Evolutionary conservation across 495 filamentous ascomycete genomes (phyloP), one percentile per base, ranked within the genome.

Genomic region (Tirmania nivea): DNA sequence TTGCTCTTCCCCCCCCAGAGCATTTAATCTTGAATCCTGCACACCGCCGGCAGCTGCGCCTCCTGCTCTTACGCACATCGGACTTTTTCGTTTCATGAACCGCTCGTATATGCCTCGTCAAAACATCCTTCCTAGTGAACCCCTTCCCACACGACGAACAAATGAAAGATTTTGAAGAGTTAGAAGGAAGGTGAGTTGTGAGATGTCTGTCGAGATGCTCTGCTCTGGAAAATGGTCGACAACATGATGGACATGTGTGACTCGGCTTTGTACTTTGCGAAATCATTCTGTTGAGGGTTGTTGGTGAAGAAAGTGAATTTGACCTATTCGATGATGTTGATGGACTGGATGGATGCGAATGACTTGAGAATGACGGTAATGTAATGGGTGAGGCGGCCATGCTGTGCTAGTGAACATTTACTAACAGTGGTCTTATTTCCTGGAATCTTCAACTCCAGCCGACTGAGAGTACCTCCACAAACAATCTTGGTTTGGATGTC

Each of bases 1-100:
- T 57, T 14, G 62, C 62, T 25, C 57, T 55, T 1, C 54, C 54
- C 8, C 62, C 62, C 11, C 62, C 62, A 14, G 59, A 59, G 35
- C 62, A 65, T 45, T 65, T 65, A 20, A 65, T 65, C 53, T 65
- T 65, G 36, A 65, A 65, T 42, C 55, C 54, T 11, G 62, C 62
- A 36, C 62, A 65, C 49, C 62, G 50, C 21, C 59, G 57, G 52
- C 62, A 65, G 48, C 62, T 64, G 19, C 62, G 58, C 2, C 62
- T 53, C 47, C 62, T 58, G 34, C 62, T 64, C 19, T 62, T 65
- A 16, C 62, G 53, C 34, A 65, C 55, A 8, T 65, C 62, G 7
- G 62, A 53, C 8, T 58, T 52, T 36, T 65, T 65, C 0, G 62
- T 65, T 50, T 65, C 62, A 37, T 65, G 62, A 6, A 65, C 62